Base-by-base conservation (phyloP, 768 basidiomycete species). In the Rhodotorula babjevae region DNA sequence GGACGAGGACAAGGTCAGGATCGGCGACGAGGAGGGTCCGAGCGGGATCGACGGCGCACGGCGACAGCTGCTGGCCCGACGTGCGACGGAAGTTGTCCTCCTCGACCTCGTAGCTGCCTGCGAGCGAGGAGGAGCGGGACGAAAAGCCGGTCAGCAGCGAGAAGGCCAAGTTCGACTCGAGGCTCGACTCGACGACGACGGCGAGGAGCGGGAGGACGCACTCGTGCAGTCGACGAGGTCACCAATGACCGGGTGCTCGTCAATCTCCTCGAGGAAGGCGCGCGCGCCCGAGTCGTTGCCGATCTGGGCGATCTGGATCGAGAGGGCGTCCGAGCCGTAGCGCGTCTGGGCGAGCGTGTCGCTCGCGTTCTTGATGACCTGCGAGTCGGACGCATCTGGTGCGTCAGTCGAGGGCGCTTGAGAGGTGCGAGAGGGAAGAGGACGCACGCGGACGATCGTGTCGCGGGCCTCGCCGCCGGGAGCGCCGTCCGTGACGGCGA, bases 251-350 rank as follows among this genome's bases (percentile, higher is more conserved):
- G 57, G 47, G 67, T 68, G 53, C 66, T 21, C 2, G n/a, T 23
- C n/a, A 19, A 53, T n/a, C 25, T 27, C 42, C 12, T 23, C 29
- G 19, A 47, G 56, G 21, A 58, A 57, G 1, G 6, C 9, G 25
- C 31, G 19, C 46, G 21, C 23, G 16, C 50, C 49, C 1, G 14
- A 18, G 15, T 52, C n/a, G 52, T 27, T 40, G 25, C 67, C 42
- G 14, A 68, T 49, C 42, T 68, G 67, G 3, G 53, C 61, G 0
- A 61, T 31, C 55, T 68, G 61, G 73, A 79, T 80, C 4, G 79
- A 79, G 16, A 82, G 69, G 25, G 81, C 80, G 67, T 82, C 82
- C 25, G 81, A 74, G 0, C 79, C 72, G 73, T 78, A 76, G 55
- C 76, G 62, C 6, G 74, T 72, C 15, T 68, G 67, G 15, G 14